A percentile compares a stretch with the other conserved stretches of the same genome.
Evolutionary conservation across 371 early-diverging fungal genomes (phyloP).

Genomic region (Actinomortierella wolfii): DNA sequence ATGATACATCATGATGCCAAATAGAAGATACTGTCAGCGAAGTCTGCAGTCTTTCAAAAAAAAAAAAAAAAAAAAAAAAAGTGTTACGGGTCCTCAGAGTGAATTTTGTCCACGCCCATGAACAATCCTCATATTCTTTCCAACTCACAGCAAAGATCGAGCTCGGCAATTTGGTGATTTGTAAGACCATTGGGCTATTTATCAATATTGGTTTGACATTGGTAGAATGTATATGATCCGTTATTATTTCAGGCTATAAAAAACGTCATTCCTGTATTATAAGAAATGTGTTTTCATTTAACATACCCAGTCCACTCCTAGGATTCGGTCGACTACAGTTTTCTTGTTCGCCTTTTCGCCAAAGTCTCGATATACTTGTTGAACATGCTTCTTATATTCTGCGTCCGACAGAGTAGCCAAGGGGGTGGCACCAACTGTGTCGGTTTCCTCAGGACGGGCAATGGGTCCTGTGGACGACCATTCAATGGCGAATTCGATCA

Average conservation of each 20-base stretch:
- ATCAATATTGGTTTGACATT: neutral
- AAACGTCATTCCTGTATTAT: neutral
- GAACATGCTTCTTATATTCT: slow-evolving; percentile 12
- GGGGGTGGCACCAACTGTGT: neutral
- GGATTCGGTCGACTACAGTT: slow-evolving; percentile 37
- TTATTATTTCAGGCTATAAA: too few species aligned
- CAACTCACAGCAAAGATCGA: slow-evolving; percentile 46
- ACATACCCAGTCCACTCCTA: slow-evolving; percentile 40
- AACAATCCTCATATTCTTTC: too few species aligned
- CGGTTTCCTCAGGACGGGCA: slow-evolving; percentile 8
- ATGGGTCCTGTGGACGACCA: slow-evolving; percentile 23
- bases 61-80: neutral
- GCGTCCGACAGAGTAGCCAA: neutral
- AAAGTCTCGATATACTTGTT: slow-evolving; percentile 30
- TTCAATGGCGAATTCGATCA: slow-evolving; percentile 24
- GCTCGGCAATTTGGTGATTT: slow-evolving; percentile 49
- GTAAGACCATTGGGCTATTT: slow-evolving; percentile 35
- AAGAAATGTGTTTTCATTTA: neutral
- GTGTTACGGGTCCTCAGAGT: too few species aligned
- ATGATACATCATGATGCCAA: too few species aligned
- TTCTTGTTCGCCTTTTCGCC: slow-evolving; percentile 28
- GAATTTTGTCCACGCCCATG: too few species aligned
- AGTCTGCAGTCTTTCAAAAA: neutral
- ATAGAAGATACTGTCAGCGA: too few species aligned
- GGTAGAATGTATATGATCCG: neutral